Evolutionary conservation across 2,329 filamentous ascomycete genomes (phyloP), one percentile per base, ranked within the genome.

Genomic region (Penicillium griseofulvum): DNA sequence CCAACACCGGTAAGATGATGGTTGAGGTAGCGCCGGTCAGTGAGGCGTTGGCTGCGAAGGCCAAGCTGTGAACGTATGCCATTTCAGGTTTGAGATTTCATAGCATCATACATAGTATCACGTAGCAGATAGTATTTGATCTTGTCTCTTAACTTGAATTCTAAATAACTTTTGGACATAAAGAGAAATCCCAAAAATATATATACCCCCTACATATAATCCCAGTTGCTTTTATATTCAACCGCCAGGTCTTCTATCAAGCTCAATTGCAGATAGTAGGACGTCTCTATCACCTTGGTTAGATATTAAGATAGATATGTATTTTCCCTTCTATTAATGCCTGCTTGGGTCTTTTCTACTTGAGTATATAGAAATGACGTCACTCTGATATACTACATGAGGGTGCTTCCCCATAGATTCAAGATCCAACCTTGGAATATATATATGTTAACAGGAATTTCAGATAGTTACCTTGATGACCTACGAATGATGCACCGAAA

Each of bases 1-100:
- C 79, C 16, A 92, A 92, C 69, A 90, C 82, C 10, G 88, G 88
- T 74, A 80, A 87, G 77, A 77, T 86, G 62, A 72, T 86, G 66
- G 69, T 77, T 31, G 61, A 78, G 71, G 68, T 74, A 64, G 56
- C 75, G 54, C 68, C 68, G 58, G 54, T 76, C 38, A 66, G 60
- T n/a, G 67, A 72, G 56, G 67, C 65, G 3, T 44, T 67, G 52
- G 51, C 53, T 44, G 46, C n/a, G 8, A 81, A 71, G 24, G 75
- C 76, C 1, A 77, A 78, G 63, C 78, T 80, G 39, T 77, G 64
- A 49, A 28, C 3, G 34, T 9, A 43, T 22, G 19, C 1, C 8
- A 42, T 42, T 26, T 24, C 2, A 1, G 5, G 4, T 19, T 19
- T 4, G 0, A 1, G 29, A n/a, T 10, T 49, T 34, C 9, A 5